Conservation (phyloP, 345 rosid genomes). For the Leavenworthia alabamica region DNA sequence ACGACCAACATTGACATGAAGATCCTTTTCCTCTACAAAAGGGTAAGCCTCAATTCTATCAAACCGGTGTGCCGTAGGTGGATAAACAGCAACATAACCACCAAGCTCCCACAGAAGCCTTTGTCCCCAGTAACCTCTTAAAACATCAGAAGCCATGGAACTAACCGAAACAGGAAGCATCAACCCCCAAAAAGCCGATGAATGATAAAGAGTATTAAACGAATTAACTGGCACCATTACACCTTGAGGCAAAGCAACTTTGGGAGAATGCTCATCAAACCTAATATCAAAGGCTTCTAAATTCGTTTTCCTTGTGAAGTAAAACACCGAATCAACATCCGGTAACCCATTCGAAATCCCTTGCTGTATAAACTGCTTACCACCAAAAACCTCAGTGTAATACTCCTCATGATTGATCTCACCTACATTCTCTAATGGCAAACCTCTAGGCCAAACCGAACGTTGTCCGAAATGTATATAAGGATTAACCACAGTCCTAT, state of each 20-base stretch:
- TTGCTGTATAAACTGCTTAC: conserved; percentile 90
- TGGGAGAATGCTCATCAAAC: conserved; percentile 80
- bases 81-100: conserved; percentile 79
- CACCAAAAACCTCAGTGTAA: conserved; percentile 85
- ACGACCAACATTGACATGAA: conserved; percentile 89
- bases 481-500: conserved; percentile 78
- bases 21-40: conserved; percentile 91
- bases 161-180: conserved; percentile 97
- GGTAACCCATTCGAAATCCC: conserved; percentile 92
- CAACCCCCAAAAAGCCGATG: conserved; percentile 91
- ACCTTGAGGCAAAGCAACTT: conserved; percentile 93
- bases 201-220: conserved; percentile 78
- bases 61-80: conserved; percentile 74
- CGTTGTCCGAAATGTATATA: conserved; percentile 95
- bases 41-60: conserved; percentile 84
- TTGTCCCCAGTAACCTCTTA: conserved; percentile 96
- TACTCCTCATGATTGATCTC: conserved; percentile 78
- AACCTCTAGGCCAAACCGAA: conserved; percentile 96
- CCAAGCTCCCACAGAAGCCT: conserved; percentile 97
- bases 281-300: conserved; percentile 79
- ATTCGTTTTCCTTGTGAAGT: conserved; percentile 71
- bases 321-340: conserved; percentile 93
- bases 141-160: conserved; percentile 88
- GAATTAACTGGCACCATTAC: conserved; percentile 89
- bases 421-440: conserved; percentile 87